Conservation (phyloP, 805 yeast species). For the Lachancea dasiensis region DNA sequence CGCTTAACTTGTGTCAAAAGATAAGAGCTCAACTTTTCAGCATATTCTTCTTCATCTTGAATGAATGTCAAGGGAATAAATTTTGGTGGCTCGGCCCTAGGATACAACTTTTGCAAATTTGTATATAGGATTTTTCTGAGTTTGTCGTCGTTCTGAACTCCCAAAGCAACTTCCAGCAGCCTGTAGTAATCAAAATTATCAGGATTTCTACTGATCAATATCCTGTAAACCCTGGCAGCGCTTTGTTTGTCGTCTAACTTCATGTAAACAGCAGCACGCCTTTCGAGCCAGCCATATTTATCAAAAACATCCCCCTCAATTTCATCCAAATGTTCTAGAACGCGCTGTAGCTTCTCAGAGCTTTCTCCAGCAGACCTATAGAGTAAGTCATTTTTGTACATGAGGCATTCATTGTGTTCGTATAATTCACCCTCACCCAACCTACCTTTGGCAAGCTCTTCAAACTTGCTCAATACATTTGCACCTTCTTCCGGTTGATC, state of each 20-base stretch:
- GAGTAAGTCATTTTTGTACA: slow-evolving; percentile 66
- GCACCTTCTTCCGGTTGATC: slow-evolving; percentile 64
- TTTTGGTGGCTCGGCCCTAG: slow-evolving; percentile 75
- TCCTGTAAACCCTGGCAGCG: slow-evolving; percentile 63
- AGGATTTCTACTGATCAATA: slow-evolving; percentile 77
- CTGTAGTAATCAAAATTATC: slow-evolving; percentile 64
- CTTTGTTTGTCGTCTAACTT: slow-evolving; percentile 52
- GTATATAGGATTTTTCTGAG: slow-evolving; percentile 55
- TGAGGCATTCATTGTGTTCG: slow-evolving; percentile 75
- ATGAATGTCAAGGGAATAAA: slow-evolving; percentile 73
- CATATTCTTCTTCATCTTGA: slow-evolving; percentile 42
- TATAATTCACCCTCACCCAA: slow-evolving; percentile 57
- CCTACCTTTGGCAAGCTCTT: slow-evolving; percentile 63
- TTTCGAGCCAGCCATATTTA: slow-evolving; percentile 55
- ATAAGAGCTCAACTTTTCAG: slow-evolving; percentile 45
- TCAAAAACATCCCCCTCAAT: slow-evolving; percentile 52
- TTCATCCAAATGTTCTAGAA: slow-evolving; percentile 53
- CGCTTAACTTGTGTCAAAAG: slow-evolving; percentile 56
- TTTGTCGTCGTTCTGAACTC: slow-evolving; percentile 39
- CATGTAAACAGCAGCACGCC: slow-evolving; percentile 57
- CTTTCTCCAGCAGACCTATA: slow-evolving; percentile 51
- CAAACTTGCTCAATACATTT: slow-evolving; percentile 67
- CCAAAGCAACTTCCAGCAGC: slow-evolving; percentile 60
- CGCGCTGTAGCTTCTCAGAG: slow-evolving; percentile 41
- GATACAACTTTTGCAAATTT: slow-evolving; percentile 63